Conservation (phyloP, 495 filamentous ascomycete species). For the Acidiella bohemica region DNA sequence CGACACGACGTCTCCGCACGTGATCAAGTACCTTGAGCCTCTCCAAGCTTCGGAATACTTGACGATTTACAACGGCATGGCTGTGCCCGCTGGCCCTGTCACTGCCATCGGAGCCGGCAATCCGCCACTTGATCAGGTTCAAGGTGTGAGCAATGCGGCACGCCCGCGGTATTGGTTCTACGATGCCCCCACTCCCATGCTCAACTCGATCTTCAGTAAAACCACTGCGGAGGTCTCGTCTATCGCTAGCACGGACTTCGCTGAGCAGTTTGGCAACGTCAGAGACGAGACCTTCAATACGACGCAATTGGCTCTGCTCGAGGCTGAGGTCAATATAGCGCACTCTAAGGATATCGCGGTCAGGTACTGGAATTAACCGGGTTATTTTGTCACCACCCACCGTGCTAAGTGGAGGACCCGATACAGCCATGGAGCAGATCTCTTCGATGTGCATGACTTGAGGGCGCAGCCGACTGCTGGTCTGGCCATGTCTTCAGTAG, state of each 20-base stretch:
- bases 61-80: slow-evolving; percentile 23
- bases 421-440: slow-evolving; percentile 26
- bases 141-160: slow-evolving; percentile 24
- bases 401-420: slow-evolving; percentile 29
- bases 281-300: slow-evolving; percentile 20
- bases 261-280: slow-evolving; percentile 28
- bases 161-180: slow-evolving; percentile 46
- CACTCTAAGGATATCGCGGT: slow-evolving; percentile 28
- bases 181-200: slow-evolving; percentile 42
- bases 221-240: slow-evolving; percentile 22
- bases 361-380: slow-evolving; percentile 31
- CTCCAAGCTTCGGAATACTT: slow-evolving; percentile 23
- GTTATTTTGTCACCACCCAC: slow-evolving; percentile 26
- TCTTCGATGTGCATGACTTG: slow-evolving; percentile 33
- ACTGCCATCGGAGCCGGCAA: slow-evolving; percentile 32
- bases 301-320: slow-evolving; percentile 27
- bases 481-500: too few species aligned
- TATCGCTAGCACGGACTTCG: slow-evolving; percentile 23
- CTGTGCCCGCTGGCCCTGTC: slow-evolving; percentile 20
- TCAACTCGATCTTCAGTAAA: slow-evolving; percentile 31
- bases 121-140: slow-evolving; percentile 33
- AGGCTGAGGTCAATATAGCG: slow-evolving; percentile 28
- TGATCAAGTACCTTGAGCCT: slow-evolving; percentile 25
- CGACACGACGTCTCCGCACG: slow-evolving; percentile 23
- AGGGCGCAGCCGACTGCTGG: too few species aligned